Conservation (phyloP, 306 rosid species). For the Dryas alaskensis region DNA sequence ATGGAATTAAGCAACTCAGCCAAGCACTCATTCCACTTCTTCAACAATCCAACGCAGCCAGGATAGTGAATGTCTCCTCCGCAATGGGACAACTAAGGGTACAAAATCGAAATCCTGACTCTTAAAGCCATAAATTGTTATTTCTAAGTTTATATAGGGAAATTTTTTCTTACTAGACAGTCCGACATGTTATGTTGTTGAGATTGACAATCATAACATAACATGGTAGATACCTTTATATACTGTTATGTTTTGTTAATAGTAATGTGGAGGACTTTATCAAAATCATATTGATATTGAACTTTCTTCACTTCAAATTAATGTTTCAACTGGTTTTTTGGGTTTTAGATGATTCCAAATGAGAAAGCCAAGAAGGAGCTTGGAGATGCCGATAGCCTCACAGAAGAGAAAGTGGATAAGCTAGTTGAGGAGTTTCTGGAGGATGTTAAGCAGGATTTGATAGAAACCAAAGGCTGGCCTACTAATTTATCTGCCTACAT, state of each 20-base stretch:
- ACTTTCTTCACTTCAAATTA: neutral
- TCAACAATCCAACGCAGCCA: slow-evolving; percentile 44
- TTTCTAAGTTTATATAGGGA: neutral
- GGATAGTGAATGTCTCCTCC: slow-evolving; percentile 42
- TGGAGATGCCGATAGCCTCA: slow-evolving; percentile 41
- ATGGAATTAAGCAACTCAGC: slow-evolving; percentile 35
- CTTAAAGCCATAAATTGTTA: neutral
- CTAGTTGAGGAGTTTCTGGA: slow-evolving; percentile 30
- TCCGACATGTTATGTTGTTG: neutral
- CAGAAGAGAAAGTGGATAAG: slow-evolving; percentile 43
- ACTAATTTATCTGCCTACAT: slow-evolving; percentile 14
- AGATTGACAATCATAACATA: too few species aligned
- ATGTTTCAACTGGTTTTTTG: neutral
- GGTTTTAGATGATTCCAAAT: neutral
- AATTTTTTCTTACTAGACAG: neutral
- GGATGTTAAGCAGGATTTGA: slow-evolving; percentile 36
- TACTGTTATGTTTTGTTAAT: too few species aligned
- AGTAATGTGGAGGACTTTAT: too few species aligned
- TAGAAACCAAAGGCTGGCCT: slow-evolving; percentile 52
- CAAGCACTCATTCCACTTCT: slow-evolving; percentile 45
- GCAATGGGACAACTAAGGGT: slow-evolving; percentile 34
- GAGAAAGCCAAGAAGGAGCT: slow-evolving; percentile 9
- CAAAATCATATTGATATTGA: too few species aligned
- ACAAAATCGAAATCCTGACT: neutral
- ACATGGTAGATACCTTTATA: too few species aligned